These are phyloP conservation scores for Pseudogymnoascus sp. DNA, from an alignment of 2,329 filamentous ascomycete genomes.

Conservation along the genomic window DNA sequence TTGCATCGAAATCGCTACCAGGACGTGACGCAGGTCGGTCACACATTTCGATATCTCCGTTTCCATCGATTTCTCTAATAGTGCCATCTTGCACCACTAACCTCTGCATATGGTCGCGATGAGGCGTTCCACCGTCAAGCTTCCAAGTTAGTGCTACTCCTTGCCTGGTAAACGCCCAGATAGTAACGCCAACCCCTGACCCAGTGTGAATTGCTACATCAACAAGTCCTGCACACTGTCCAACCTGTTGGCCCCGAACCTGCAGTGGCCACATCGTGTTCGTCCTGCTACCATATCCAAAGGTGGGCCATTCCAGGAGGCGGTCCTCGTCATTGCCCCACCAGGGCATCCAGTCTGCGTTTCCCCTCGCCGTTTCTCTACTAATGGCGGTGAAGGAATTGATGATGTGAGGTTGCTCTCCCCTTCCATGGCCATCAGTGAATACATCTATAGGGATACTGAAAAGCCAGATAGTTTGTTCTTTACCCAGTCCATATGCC, in stretches of 20 bases:
- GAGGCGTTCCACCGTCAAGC: not conserved
- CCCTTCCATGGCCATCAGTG: slow-evolving; percentile 29
- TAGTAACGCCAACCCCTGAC: slow-evolving; percentile 39
- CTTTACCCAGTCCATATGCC: slow-evolving; percentile 41
- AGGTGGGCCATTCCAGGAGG: slow-evolving; percentile 19
- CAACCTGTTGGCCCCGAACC: slow-evolving; percentile 45
- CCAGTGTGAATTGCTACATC: slow-evolving; percentile 45
- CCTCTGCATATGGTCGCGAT: not conserved
- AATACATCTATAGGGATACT: slow-evolving; percentile 54
- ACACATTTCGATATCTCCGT: slow-evolving; percentile 21
- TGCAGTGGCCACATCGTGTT: slow-evolving; percentile 40
- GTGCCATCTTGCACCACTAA: slow-evolving; percentile 29
- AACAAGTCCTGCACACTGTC: slow-evolving; percentile 39
- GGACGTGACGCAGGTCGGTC: slow-evolving; percentile 13
- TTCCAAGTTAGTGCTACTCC: slow-evolving; percentile 41
- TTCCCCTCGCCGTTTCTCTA: slow-evolving; percentile 15
- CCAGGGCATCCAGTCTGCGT: slow-evolving; percentile 34
- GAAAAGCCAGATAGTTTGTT: slow-evolving; percentile 50
- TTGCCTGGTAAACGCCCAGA: slow-evolving; percentile 47
- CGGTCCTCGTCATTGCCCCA: slow-evolving; percentile 31
- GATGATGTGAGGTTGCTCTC: not conserved
- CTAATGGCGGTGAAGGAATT: not conserved
- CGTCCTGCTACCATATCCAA: not conserved
- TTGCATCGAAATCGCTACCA: not conserved
- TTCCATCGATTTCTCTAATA: slow-evolving; percentile 20